Evolutionary conservation across 139 green algal genomes (phyloP), one percentile per base, ranked within the genome.

Genomic region (Chlorokybus atmophyticus): DNA sequence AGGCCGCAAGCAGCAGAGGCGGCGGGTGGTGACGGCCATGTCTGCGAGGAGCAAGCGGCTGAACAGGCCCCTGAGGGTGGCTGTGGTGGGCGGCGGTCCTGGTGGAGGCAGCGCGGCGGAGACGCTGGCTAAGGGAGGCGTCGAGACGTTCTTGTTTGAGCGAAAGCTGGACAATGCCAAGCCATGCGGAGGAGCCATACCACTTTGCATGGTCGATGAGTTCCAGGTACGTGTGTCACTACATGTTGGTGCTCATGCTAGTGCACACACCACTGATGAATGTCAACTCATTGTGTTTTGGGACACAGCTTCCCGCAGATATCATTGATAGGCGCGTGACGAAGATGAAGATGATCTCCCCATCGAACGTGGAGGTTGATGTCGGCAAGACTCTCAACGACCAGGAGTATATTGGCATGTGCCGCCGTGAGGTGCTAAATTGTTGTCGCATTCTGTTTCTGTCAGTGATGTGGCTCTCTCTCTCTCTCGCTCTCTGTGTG

Each of bases 261-360:
- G 19, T 47, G 19, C 19, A 47, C 19, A 47, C 19, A 47, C 19
- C 19, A 47, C 19, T n/a, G 19, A 47, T 47, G 39, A 19, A 47
- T 19, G 19, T 47, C 19, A 47, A 47, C 19, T 47, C 19, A 47
- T 47, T 47, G 19, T 47, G 19, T 47, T 47, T n/a, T 47, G 19
- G 39, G 19, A 47, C 59, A 23, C 40, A 70, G 57, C 52, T 71
- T 3, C 64, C 64, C 3, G n/a, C 21, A 21, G 68, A 77, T 26
- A 76, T 76, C 42, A 73, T 76, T 38, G 68, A 76, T 57, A 52
- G 68, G 40, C 55, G 52, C 14, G 90, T 98, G 32, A 98, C 87
- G 55, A 98, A 97, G 85, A 98, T 98, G 91, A 98, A 98, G 81
- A 98, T 98, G 91, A 98, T 98, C 62, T 94, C 83, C 1, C 91